Percentiles rank a stretch among this genome's conserved stretches.
Evolutionary conservation across 2,329 filamentous ascomycete genomes (phyloP).

Genomic region (Claviceps monticola): DNA sequence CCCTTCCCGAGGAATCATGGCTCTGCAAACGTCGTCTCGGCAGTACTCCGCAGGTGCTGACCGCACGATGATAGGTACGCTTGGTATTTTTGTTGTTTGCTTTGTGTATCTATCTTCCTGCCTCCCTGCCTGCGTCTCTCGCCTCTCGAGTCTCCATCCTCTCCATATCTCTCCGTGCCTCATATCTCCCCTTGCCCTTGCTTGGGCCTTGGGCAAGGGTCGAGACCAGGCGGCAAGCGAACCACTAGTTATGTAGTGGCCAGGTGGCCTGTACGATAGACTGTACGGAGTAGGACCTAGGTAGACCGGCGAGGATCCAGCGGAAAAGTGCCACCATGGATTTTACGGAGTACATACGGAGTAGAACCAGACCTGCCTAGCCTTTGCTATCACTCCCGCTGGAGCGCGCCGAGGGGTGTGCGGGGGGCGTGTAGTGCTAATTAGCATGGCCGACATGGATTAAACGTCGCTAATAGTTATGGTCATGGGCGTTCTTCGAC

Average conservation of each 20-base stretch:
- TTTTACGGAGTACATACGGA: not conserved
- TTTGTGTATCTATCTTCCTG: not conserved
- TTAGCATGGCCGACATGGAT: not conserved
- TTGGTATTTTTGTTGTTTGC: not conserved
- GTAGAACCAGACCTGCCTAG: not conserved
- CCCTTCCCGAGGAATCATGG: not conserved
- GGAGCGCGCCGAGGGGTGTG: not conserved
- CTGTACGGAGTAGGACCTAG: too few relatives aligned
- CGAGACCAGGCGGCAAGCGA: not conserved
- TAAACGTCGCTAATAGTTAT: not conserved
- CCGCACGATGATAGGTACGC: not conserved
- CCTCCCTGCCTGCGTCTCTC: not conserved
- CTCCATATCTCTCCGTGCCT: not conserved
- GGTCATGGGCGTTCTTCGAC: not conserved
- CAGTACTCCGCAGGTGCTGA: not conserved
- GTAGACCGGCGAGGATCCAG: not conserved
- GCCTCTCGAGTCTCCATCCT: not conserved
- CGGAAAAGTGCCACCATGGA: not conserved
- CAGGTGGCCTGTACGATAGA: too few relatives aligned
- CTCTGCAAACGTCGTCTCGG: not conserved
- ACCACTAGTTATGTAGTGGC: not conserved
- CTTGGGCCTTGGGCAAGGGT: not conserved
- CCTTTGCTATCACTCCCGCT: not conserved
- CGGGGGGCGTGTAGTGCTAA: not conserved
- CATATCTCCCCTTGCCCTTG: not conserved